Evolutionary conservation across 805 yeast genomes (phyloP), one percentile per base, ranked within the genome.

Genomic region (Yamadazyma insecticola): DNA sequence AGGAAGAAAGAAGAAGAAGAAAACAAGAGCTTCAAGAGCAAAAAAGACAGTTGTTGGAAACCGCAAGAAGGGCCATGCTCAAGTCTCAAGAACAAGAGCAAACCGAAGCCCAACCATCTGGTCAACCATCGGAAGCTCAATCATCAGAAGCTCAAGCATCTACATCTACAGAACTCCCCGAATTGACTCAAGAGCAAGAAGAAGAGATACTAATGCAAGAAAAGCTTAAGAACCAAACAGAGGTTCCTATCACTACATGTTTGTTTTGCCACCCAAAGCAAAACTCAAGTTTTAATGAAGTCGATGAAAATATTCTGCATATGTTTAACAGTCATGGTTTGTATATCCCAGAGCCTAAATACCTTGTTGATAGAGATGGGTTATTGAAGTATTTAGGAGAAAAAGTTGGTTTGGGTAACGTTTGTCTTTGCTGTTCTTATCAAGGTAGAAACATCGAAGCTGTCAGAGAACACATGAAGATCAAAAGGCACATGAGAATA

Each of bases 401-500:
- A 42, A 80, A 82, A 45, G 76, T 90, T 33, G 83, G 89, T 7
- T 69, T 79, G 26, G 96, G 96, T 23, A 80, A 85, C 44, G 74
- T 81, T 42, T 92, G 98, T 54, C 57, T 90, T 28, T 73, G 76
- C 32, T 92, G 99, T 55, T 67, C 68, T 19, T 92, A 79, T 52
- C 82, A 84, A 55, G 97, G 97, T n/a, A 73, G 75, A 39, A 76
- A 78, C 32, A 51, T 90, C 18, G 94, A 85, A 48, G 83, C 95
- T 38, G 88, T 85, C 8, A 78, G 96, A 44, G 92, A 86, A 25
- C 99, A 92, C 56, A 81, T 87, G 83, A 47, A 68, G 4, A 72
- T 82, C 6, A 92, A 92, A 57, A 77, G 87, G 36, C 99, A 92
- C 56, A 82, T 90, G 63, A 74, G 77, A 50, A 71, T 92, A 38